A percentile compares a stretch with the other conserved stretches of the same genome.
phyloP scores from a whole-genome alignment of 441 rosid genomes.

The Mallotus japonicus region DNA sequence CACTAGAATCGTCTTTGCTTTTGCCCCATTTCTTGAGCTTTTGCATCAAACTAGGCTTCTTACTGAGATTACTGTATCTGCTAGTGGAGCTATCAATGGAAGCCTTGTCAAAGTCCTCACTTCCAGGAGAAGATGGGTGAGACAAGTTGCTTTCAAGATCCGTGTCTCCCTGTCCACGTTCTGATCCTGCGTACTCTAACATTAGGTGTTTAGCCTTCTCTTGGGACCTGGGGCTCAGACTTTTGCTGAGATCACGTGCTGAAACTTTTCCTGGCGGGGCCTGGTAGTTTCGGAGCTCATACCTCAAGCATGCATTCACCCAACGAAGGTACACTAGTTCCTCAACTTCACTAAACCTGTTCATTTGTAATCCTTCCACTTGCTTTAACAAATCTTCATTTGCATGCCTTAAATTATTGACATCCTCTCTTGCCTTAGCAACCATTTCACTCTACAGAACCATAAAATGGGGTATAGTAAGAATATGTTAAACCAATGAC shows the following conservation, averaged over 20 bases:
- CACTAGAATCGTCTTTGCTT: slow-evolving; percentile 79
- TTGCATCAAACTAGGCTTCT: slow-evolving; percentile 68
- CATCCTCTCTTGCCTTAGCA: slow-evolving; percentile 75
- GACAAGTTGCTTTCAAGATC: slow-evolving; percentile 84
- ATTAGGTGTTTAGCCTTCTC: slow-evolving; percentile 78
- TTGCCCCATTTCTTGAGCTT: slow-evolving; percentile 89
- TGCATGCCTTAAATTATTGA: slow-evolving; percentile 64
- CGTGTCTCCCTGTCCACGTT: slow-evolving; percentile 95
- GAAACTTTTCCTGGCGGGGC: slow-evolving; percentile 81
- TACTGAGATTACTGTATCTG: slow-evolving; percentile 68
- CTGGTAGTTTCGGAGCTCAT: slow-evolving; percentile 85
- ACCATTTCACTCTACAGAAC: slow-evolving; percentile 67
- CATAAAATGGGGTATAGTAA: slow-evolving; percentile 17
- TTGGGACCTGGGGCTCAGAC: slow-evolving; percentile 82
- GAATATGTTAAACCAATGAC: slow-evolving; percentile 2
- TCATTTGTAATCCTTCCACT: slow-evolving; percentile 98
- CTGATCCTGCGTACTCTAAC: slow-evolving; percentile 93
- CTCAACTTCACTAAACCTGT: slow-evolving; percentile 94
- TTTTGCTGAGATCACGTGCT: slow-evolving; percentile 91
- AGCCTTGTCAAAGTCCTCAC: slow-evolving; percentile 82
- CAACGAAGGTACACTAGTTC: slow-evolving; percentile 97
- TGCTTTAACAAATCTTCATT: slow-evolving; percentile 89
- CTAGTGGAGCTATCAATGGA: slow-evolving; percentile 80
- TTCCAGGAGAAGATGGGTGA: slow-evolving; percentile 90
- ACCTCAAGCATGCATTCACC: slow-evolving; percentile 96